phyloP scores from a whole-genome alignment of 1,284 basidiomycete genomes.

The Pholiota adiposa region DNA sequence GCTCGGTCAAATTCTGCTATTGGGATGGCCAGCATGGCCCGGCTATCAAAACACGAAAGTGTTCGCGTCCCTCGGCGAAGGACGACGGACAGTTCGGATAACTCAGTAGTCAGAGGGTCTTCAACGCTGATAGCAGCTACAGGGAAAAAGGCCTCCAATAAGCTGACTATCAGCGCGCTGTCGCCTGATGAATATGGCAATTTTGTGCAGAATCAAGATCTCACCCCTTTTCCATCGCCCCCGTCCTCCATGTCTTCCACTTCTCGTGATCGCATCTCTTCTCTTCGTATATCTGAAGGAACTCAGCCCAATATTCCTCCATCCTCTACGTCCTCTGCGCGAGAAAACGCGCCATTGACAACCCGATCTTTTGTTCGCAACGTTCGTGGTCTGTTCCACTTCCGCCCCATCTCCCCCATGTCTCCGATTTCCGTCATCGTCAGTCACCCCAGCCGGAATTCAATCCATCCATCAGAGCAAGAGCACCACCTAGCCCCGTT shows the following conservation, averaged over 20 bases:
- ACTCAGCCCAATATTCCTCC: slow-evolving; percentile 6
- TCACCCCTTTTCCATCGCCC: slow-evolving; percentile 23
- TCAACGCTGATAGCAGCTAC: slow-evolving; percentile 35
- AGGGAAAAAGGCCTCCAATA: slow-evolving; percentile 45
- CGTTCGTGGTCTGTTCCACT: slow-evolving; percentile 34
- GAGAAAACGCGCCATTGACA: slow-evolving; percentile 17
- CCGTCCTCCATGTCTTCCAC: slow-evolving; percentile 53
- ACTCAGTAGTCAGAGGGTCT: slow-evolving; percentile 20
- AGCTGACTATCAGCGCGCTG: slow-evolving; percentile 47
- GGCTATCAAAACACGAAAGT: slow-evolving; percentile 67
- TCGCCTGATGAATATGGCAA: slow-evolving; percentile 30
- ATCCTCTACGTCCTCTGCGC: slow-evolving; percentile 5
- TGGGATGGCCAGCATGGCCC: slow-evolving; percentile 60
- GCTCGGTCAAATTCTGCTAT: slow-evolving; percentile 52
- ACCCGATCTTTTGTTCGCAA: slow-evolving; percentile 31
- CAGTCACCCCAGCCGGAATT: slow-evolving; percentile 19
- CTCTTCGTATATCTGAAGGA: slow-evolving; percentile 16
- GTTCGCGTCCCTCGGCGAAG: slow-evolving; percentile 59
- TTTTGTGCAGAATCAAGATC: slow-evolving; percentile 20
- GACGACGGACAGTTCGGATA: slow-evolving; percentile 28
- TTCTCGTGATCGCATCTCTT: slow-evolving; percentile 15
- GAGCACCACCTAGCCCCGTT: slow-evolving; percentile 16
- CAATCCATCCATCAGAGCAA: slow-evolving; percentile 12
- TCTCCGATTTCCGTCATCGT: slow-evolving; percentile 21
- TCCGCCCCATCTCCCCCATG: slow-evolving; percentile 26